These are phyloP conservation scores for maize (Zea mays) DNA, from an alignment of 176 grass and related monocot species.

Conservation along the genomic window Zm-B73-REFERENCE-NAM-5.0 NC_050104.1:9807001-9807500, in stretches of 20 bases:
- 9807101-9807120: no score
- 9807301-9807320: slow-evolving; percentile 57
- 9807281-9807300: not conserved
- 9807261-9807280: slow-evolving; percentile 20
- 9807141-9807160: no score
- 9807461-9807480: slow-evolving; percentile 28
- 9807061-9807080: not conserved
- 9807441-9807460: slow-evolving; percentile 21
- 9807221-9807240: slow-evolving; percentile 37
- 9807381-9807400: slow-evolving; percentile 24
- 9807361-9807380: slow-evolving; percentile 12
- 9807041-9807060: slow-evolving; percentile 15
- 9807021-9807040: not conserved
- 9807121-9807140: no score
- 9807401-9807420: slow-evolving; percentile 35
- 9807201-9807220: not conserved
- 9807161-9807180: not conserved
- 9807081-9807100: not conserved
- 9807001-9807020: slow-evolving; percentile 15
- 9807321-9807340: slow-evolving; percentile 44
- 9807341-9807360: slow-evolving; percentile 23
- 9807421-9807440: not conserved
- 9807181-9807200: slow-evolving; percentile 18
- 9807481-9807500: not conserved
- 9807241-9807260: slow-evolving; percentile 1